Base-by-base conservation (phyloP, 768 basidiomycete species). In the Russula virescens region DNA sequence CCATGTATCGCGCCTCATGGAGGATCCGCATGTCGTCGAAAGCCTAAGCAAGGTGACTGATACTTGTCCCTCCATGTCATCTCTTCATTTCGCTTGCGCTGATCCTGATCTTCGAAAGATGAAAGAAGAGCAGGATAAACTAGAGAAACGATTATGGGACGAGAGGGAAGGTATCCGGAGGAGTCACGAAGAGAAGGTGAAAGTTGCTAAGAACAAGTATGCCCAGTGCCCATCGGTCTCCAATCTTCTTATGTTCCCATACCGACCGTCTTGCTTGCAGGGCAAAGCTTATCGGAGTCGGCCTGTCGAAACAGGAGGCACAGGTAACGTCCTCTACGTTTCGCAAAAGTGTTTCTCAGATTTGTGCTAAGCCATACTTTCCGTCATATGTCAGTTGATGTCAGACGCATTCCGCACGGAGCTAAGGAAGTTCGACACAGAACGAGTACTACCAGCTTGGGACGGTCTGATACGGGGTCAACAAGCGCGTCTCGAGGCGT, bases 371-470 rank as follows among this genome's bases (percentile, higher is more conserved):
- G 31, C 40, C 47, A 31, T 45, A 23, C 62, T 57, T 49, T 65
- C 38, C 57, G 31, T 19, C 52, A 46, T 23, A 18, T 14, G 38
- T 11, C 71, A 94, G 91, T 83, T 79, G 79, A 74, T 92, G 67
- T 80, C 81, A 52, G 80, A 81, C 52, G 80, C 81, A 25, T 85
- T 86, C 74, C 82, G 80, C 62, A 82, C 77, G 66, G 90, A 91
- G 63, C 71, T 92, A 42, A 75, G 72, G 43, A 81, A 78, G 64
- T 91, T 91, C 69, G 91, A 92, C 69, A 68, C 68, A n/a, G 84
- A 90, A 55, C 79, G 86, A 42, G 86, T 79, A 11, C 72, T 92
- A 7, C 77, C 83, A 3, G 87, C 88, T 10, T 94, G 90, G 89
- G 90, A 90, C 69, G 82, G 81, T 21, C 77, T 93, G n/a, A 72